Conservation (phyloP, 2,329 filamentous ascomycete species). For the Emergomyces orientalis region DNA sequence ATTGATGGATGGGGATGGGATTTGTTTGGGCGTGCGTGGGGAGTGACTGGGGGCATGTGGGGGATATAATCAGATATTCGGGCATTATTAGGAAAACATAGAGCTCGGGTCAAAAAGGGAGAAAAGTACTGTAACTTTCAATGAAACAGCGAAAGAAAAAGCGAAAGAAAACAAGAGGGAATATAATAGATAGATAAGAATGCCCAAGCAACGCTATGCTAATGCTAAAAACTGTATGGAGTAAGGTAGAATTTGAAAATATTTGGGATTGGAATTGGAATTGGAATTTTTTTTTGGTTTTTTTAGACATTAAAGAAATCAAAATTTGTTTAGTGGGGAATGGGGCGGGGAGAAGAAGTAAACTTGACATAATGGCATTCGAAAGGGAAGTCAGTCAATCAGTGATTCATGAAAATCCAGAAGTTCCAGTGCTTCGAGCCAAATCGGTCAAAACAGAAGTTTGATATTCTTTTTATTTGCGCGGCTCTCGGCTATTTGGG, state of each 20-base stretch:
- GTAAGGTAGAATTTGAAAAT: conserved; percentile 10
- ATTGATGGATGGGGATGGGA: not conserved
- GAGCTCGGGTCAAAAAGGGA: not conserved
- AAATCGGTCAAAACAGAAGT: not conserved
- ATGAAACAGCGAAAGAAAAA: conserved; percentile 11
- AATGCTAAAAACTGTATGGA: conserved; percentile 18
- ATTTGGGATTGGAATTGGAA: not conserved
- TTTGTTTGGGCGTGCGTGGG: not conserved
- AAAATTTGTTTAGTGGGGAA: not conserved
- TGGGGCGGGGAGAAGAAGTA: conserved; percentile 13
- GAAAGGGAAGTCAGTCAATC: not conserved
- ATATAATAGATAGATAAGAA: conserved; percentile 16
- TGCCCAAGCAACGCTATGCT: conserved; percentile 38
- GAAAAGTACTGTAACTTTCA: not conserved
- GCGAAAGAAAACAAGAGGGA: conserved; percentile 14
- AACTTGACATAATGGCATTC: conserved; percentile 4
- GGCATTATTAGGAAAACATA: not conserved
- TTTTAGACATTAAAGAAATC: not conserved
- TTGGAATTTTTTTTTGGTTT: no score
- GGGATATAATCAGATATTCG: not conserved
- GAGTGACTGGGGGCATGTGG: not conserved
- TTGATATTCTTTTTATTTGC: not conserved
- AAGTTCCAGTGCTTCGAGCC: not conserved
- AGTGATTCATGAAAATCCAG: conserved; percentile 3
- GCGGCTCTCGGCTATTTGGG: conserved; percentile 35